These are phyloP conservation scores for Psilocybe cyanescens DNA, from an alignment of 768 basidiomycete species.

Conservation along the genomic window DNA sequence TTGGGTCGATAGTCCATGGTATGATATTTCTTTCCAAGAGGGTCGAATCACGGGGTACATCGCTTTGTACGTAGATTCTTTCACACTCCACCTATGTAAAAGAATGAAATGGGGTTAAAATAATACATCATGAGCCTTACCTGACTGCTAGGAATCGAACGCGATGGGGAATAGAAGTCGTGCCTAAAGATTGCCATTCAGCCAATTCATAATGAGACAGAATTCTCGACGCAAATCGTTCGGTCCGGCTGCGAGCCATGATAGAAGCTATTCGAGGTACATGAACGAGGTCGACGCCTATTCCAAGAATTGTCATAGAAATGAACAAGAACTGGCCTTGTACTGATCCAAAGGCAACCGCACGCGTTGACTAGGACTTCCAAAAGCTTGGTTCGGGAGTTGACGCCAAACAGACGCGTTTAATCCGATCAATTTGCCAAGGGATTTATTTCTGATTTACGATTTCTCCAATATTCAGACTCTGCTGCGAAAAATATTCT, in stretches of 20 bases:
- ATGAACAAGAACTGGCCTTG: background rate
- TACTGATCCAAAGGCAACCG: too few relatives aligned
- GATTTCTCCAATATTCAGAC: background rate
- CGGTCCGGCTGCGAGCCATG: conserved; percentile 48
- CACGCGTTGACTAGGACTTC: background rate
- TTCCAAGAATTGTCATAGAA: conserved; percentile 66
- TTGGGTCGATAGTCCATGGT: conserved; percentile 31
- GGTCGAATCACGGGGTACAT: conserved; percentile 63
- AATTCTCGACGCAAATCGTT: conserved; percentile 61
- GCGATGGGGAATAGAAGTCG: conserved; percentile 24
- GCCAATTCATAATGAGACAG: conserved; percentile 54
- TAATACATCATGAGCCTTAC: conserved; percentile 35
- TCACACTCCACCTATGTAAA: conserved; percentile 70
- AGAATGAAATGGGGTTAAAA: too few relatives aligned
- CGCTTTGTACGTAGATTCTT: conserved; percentile 89
- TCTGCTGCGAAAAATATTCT: too few relatives aligned
- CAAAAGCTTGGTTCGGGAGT: conserved; percentile 15
- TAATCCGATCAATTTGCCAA: conserved; percentile 19
- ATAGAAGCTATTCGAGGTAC: conserved; percentile 66
- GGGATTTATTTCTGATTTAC: background rate
- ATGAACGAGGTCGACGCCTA: conserved; percentile 78
- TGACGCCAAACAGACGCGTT: conserved; percentile 12
- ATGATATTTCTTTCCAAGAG: conserved; percentile 79
- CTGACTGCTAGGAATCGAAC: conserved; percentile 72
- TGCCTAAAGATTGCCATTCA: conserved; percentile 40